A percentile compares a stretch with the other conserved stretches of the same genome.
These are phyloP conservation scores for Cardamine chenopodiifolia DNA, from an alignment of 345 rosid genomes.

Conservation along the genomic window DNA sequence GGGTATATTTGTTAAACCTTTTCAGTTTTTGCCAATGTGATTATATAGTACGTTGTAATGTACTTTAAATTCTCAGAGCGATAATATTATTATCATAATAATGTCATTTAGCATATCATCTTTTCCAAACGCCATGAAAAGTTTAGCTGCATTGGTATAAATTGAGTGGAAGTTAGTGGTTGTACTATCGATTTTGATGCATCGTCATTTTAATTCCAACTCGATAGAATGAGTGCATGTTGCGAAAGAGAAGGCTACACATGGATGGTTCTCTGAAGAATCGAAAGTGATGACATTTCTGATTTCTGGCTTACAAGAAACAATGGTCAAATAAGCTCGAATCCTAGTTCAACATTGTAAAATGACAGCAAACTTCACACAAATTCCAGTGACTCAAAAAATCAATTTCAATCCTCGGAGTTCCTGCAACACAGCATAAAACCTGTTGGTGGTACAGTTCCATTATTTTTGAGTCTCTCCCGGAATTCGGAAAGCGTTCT, in stretches of 20 bases:
- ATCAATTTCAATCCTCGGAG: not conserved
- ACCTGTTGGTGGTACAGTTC: not conserved
- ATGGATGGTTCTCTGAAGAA: not conserved
- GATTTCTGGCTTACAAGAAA: not conserved
- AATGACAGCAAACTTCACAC: not conserved
- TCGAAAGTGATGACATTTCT: not conserved
- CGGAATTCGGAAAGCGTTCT: constrained; percentile 24
- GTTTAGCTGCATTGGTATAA: not conserved
- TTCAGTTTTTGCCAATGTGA: constrained; percentile 27
- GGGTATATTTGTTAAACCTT: constrained; percentile 22
- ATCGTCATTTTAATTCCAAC: not conserved
- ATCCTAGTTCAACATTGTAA: not conserved
- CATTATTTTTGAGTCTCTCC: not conserved
- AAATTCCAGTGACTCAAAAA: constrained; percentile 7
- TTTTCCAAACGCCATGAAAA: not conserved
- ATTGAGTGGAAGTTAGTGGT: not conserved
- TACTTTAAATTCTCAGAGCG: not conserved
- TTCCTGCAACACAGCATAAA: constrained; percentile 1
- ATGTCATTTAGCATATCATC: not conserved
- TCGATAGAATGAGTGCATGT: too few relatives aligned
- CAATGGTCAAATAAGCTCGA: not conserved
- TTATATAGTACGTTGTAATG: constrained; percentile 6
- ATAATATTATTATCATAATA: not conserved
- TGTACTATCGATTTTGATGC: not conserved
- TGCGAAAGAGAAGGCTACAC: not conserved